Conservation (phyloP, 2,329 filamentous ascomycete genomes). For the Colletotrichum viniferum region DNA sequence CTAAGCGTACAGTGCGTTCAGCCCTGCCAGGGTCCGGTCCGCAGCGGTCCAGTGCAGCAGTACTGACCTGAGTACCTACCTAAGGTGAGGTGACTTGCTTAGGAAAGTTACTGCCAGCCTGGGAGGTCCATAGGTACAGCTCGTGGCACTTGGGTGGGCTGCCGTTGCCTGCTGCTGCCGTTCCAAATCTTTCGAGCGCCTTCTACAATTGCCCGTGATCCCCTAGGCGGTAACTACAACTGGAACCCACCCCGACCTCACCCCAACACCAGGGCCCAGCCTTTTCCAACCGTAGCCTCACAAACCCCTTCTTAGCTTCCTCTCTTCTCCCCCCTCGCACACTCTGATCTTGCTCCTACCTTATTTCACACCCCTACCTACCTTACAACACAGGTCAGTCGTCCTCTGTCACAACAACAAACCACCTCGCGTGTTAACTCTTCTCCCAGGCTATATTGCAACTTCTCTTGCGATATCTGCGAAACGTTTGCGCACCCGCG, state of each 20-base stretch:
- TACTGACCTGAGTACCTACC: neutral
- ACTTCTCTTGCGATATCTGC: conserved; percentile 3
- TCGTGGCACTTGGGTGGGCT: conserved; percentile 6
- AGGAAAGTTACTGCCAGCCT: neutral
- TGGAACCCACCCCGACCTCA: conserved; percentile 17
- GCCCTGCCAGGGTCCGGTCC: conserved; percentile 21
- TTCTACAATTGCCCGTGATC: conserved; percentile 23
- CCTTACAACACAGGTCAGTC: neutral
- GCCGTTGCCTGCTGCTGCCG: neutral
- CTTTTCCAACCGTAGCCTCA: conserved; percentile 19
- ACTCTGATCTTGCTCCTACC: neutral
- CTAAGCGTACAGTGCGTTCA: conserved; percentile 7
- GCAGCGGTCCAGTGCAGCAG: neutral
- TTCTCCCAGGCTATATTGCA: neutral
- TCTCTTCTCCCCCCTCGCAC: neutral
- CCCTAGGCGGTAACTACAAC: conserved; percentile 8
- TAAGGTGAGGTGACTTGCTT: neutral
- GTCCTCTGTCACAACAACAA: neutral
- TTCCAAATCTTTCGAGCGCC: conserved; percentile 21
- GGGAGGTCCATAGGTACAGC: neutral
- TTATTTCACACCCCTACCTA: neutral
- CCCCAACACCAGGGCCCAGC: conserved; percentile 12
- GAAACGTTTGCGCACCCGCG: conserved; percentile 11
- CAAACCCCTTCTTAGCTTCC: conserved; percentile 10
- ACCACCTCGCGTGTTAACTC: neutral